Base-by-base conservation (phyloP, 2,329 filamentous ascomycete genomes). In the Stemphylium lycopersici region DNA sequence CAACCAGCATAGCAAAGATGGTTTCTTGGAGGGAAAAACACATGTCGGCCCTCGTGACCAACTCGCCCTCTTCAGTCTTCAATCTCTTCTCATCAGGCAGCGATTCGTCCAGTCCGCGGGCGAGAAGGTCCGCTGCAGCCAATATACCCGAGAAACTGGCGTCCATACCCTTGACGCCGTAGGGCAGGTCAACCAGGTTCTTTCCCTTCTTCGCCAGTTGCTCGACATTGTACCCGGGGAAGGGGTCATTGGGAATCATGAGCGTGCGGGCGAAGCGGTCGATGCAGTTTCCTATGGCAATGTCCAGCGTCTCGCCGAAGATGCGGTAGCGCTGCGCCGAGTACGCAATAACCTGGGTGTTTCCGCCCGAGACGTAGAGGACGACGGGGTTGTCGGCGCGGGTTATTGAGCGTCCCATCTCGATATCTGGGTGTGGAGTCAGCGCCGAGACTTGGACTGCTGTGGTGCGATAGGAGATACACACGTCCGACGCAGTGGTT, bases 141-240 rank as follows among this genome's bases (percentile, higher is more conserved):
- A 99, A 80, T 61, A 99, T 96, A 2, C 95, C 95, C 2, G 90
- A 93, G 77, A 99, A 98, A 20, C 90, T 95, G 69, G 92, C 96
- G 75, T 99, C 95, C 95, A 99, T 99, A 46, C 95, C 95, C 77
- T 99, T 99, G 60, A 99, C 95, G 2, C 93, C 87, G 71, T 99
- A 99, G 2, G 95, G 95, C 24, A 99, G 80, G 63, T 98, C 93
- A 15, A 98, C 81, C 34, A 99, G 79, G 18, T 86, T 78, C 39
- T 82, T 84, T 0, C 85, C 85, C 48, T 87, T 87, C 75, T 89
- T 88, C 64, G 95, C 95, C 44, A 98, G 80, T 77, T 96, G 91
- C 80, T 99, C 95, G 65, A 99, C 97, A 73, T 99, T 99, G 77
- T 98, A 97, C 1, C 95, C 95, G 0, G 95, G 95, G 1, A 95